These are phyloP conservation scores for Picochlorum sp. DNA, from an alignment of 139 green algal species.

Conservation along the genomic window DNA sequence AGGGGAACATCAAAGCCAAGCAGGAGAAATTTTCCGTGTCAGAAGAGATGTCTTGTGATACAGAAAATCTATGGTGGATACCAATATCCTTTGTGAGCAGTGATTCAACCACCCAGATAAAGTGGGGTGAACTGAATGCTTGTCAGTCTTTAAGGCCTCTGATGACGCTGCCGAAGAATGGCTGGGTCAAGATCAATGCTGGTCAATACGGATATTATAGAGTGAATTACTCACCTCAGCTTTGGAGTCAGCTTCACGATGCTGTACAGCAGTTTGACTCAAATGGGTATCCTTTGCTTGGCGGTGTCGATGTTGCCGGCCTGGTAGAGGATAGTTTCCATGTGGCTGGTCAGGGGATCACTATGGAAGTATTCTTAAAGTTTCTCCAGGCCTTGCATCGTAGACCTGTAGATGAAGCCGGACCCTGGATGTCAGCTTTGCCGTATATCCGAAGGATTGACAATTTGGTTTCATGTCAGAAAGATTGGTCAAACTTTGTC, in stretches of 20 bases:
- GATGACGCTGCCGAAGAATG: background rate
- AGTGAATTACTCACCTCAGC: conserved; percentile 41
- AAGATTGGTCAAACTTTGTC: background rate
- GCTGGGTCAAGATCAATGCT: conserved; percentile 64
- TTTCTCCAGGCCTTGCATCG: conserved; percentile 3
- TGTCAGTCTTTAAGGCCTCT: conserved; percentile 9
- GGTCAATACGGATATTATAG: conserved; percentile 53
- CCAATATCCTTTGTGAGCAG: conserved; percentile 23
- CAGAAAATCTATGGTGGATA: conserved; percentile 30
- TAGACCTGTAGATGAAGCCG: conserved; percentile 18
- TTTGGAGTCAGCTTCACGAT: conserved; percentile 37
- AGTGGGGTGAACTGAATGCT: conserved; percentile 21
- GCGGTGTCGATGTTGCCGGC: conserved; percentile 36
- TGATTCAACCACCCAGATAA: background rate
- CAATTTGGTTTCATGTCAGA: conserved; percentile 13
- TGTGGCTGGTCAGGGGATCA: conserved; percentile 27
- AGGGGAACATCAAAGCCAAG: conserved; percentile 3
- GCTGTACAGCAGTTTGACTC: conserved; percentile 13
- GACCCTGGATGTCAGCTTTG: conserved; percentile 36
- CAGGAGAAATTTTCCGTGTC: conserved; percentile 26
- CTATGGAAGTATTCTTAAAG: conserved; percentile 38
- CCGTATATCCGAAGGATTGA: conserved; percentile 16
- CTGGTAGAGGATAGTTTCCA: conserved; percentile 50
- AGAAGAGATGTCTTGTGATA: conserved; percentile 9
- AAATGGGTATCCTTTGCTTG: conserved; percentile 1